phyloP scores from a whole-genome alignment of 2,329 filamentous ascomycete species.

The Aureobasidium sp. region DNA sequence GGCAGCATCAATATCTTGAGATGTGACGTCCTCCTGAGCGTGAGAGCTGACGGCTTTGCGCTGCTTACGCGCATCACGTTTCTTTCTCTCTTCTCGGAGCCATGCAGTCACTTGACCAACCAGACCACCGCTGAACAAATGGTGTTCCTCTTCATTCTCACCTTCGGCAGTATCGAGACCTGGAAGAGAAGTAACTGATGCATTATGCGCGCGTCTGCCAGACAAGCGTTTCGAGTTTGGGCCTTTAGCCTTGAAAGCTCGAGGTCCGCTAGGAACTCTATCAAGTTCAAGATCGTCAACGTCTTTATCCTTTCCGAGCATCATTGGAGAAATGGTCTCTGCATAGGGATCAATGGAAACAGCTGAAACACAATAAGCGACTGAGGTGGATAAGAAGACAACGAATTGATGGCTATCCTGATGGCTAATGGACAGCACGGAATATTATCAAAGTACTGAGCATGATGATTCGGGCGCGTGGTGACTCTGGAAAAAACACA shows the following conservation, averaged over 20 bases:
- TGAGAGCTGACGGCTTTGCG: conserved; percentile 31
- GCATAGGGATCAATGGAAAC: conserved; percentile 40
- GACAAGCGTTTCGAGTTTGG: conserved; percentile 34
- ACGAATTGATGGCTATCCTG: too few species aligned
- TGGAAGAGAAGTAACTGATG: conserved; percentile 18
- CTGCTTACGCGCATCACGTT: conserved; percentile 52
- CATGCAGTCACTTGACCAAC: conserved; percentile 73
- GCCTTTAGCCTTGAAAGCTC: conserved; percentile 33
- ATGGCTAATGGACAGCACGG: not conserved
- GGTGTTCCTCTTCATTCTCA: conserved; percentile 23
- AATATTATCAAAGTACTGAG: not conserved
- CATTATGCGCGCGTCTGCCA: conserved; percentile 32
- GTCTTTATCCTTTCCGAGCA: conserved; percentile 40
- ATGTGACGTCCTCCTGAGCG: conserved; percentile 15
- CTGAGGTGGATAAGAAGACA: not conserved
- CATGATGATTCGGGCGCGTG: not conserved
- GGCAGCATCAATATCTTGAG: conserved; percentile 7
- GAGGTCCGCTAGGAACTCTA: conserved; percentile 26
- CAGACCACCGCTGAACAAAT: conserved; percentile 37
- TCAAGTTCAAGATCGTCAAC: conserved; percentile 36
- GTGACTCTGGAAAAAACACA: not conserved
- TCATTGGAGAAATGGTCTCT: conserved; percentile 42
- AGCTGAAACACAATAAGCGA: conserved; percentile 27
- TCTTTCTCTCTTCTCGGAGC: conserved; percentile 71
- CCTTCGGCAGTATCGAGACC: conserved; percentile 23